Conservation (phyloP, 2,329 filamentous ascomycete genomes). For the Stagonosporopsis chrysanthemi region DNA sequence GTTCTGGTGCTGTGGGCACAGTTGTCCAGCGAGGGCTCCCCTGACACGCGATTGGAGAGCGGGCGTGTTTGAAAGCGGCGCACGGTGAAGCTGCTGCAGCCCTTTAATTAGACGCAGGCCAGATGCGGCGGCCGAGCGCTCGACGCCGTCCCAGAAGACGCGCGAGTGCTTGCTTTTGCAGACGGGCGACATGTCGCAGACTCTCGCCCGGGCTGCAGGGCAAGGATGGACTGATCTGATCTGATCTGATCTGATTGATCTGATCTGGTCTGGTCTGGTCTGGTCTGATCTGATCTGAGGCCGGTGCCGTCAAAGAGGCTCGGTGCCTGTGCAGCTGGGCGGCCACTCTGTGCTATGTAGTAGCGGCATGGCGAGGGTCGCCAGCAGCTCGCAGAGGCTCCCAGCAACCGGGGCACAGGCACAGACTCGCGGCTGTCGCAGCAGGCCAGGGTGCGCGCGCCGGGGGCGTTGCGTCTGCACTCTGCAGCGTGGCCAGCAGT, state of each 20-base stretch:
- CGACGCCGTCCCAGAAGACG: slow-evolving; percentile 1
- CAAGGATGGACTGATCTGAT: too few relatives aligned
- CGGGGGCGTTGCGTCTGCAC: too few relatives aligned
- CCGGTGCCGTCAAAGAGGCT: slow-evolving; percentile 7
- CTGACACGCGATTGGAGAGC: slow-evolving; percentile 12
- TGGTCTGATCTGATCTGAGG: slow-evolving; percentile 2
- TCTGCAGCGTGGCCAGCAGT: background rate
- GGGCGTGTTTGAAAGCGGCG: slow-evolving; percentile 8
- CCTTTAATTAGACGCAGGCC: slow-evolving; percentile 22
- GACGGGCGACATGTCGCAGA: background rate
- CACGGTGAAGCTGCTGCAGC: slow-evolving; percentile 12
- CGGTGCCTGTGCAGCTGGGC: slow-evolving; percentile 1
- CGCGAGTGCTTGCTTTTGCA: slow-evolving; percentile 2
- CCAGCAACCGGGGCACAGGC: too few relatives aligned
- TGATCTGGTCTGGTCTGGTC: background rate
- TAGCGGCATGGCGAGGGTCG: background rate
- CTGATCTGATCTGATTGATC: background rate
- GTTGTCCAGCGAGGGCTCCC: background rate
- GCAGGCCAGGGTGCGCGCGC: too few relatives aligned
- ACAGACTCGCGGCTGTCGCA: too few relatives aligned
- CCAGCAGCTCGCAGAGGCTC: background rate
- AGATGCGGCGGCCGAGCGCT: slow-evolving; percentile 3
- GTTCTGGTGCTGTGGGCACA: slow-evolving; percentile 2
- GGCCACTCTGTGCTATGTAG: background rate
- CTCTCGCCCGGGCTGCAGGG: slow-evolving; percentile 6